phyloP scores from a whole-genome alignment of 768 basidiomycete species.

The Boletus rex-veris region DNA sequence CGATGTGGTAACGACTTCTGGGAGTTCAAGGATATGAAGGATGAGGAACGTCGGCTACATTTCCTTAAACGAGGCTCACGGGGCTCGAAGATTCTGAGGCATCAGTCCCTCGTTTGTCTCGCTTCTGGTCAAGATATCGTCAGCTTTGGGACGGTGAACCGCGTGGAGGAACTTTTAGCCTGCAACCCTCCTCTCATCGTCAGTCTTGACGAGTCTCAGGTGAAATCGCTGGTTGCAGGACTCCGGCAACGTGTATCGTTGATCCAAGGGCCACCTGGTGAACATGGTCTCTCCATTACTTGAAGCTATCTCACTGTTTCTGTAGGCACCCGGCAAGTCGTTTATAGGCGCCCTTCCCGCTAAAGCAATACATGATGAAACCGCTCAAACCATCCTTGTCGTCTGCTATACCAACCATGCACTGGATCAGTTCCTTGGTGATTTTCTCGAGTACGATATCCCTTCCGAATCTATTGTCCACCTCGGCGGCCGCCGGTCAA shows the following conservation, averaged over 20 bases:
- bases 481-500: conserved; percentile 57
- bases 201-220: conserved; percentile 50
- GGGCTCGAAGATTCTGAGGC: conserved; percentile 39
- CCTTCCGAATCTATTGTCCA: conserved; percentile 49
- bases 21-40: conserved; percentile 28
- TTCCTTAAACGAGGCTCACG: conserved; percentile 33
- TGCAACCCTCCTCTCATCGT: conserved; percentile 47
- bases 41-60: conserved; percentile 31
- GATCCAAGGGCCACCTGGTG: conserved; percentile 72
- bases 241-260: conserved; percentile 53
- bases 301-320: not conserved
- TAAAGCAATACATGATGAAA: conserved; percentile 50
- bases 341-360: conserved; percentile 65
- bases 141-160: conserved; percentile 51
- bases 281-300: not conserved
- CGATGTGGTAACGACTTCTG: conserved; percentile 34
- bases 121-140: conserved; percentile 46
- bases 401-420: conserved; percentile 75
- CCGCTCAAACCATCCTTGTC: conserved; percentile 50
- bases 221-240: conserved; percentile 43
- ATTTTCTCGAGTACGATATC: conserved; percentile 56
- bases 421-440: conserved; percentile 62
- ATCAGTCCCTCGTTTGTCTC: conserved; percentile 55
- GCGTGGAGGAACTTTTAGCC: conserved; percentile 52
- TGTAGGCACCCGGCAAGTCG: conserved; percentile 69